These are phyloP conservation scores for Sutorius australiensis DNA, from an alignment of 768 basidiomycete genomes.

Conservation along the genomic window DNA sequence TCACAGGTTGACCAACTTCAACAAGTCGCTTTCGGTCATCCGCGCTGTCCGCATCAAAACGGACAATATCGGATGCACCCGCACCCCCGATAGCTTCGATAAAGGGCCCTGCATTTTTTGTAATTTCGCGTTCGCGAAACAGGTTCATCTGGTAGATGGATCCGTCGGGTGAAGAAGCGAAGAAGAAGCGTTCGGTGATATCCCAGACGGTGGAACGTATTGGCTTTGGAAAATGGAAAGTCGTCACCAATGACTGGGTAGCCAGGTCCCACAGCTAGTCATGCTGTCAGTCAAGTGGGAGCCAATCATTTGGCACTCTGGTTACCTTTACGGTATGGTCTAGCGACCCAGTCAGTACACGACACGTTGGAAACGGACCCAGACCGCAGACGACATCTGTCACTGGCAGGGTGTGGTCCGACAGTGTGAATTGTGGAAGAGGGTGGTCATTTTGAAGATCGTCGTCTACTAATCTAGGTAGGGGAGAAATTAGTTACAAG, in stretches of 20 bases:
- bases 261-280: constrained; percentile 76
- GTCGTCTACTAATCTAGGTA: constrained; percentile 67
- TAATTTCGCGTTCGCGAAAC: constrained; percentile 59
- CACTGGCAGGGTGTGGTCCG: constrained; percentile 91
- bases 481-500: constrained; percentile 9
- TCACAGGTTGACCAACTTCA: constrained; percentile 65
- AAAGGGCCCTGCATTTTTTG: constrained; percentile 42
- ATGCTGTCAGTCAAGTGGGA: constrained; percentile 6
- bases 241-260: constrained; percentile 71
- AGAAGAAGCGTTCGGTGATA: constrained; percentile 81
- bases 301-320: constrained; percentile 10
- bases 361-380: constrained; percentile 72
- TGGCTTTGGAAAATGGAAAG: constrained; percentile 82
- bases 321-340: constrained; percentile 91
- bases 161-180: constrained; percentile 75
- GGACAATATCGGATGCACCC: constrained; percentile 66
- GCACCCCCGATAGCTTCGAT: constrained; percentile 74
- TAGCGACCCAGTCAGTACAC: constrained; percentile 74
- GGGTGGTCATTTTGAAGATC: constrained; percentile 71
- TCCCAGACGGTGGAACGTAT: constrained; percentile 75
- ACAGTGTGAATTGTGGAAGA: constrained; percentile 71
- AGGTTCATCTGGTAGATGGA: constrained; percentile 78
- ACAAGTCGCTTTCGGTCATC: constrained; percentile 60
- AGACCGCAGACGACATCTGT: constrained; percentile 78
- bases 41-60: constrained; percentile 51